A percentile compares a stretch with the other conserved stretches of the same genome.
Evolutionary conservation across 768 basidiomycete species (phyloP).

Genomic region (Boletus rex-veris): DNA sequence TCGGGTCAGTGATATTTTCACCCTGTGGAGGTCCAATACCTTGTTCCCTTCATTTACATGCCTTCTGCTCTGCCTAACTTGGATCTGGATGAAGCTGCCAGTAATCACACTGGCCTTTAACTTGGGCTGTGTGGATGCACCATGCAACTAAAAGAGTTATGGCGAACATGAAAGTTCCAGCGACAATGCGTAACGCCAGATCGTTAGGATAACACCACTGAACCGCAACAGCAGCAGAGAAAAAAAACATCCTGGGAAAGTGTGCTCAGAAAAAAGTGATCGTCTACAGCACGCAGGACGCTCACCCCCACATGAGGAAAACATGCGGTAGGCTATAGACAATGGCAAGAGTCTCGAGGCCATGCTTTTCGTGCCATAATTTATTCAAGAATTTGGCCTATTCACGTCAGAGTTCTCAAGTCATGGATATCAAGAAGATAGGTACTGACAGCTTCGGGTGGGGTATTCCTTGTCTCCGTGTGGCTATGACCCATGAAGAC

Average conservation of each 20-base stretch:
- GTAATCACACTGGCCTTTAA: no score
- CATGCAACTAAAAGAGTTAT: no score
- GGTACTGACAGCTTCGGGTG: slow-evolving; percentile 35
- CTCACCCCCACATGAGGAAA: slow-evolving; percentile 59
- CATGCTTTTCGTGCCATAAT: slow-evolving; percentile 28
- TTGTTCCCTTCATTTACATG: no score
- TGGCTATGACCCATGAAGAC: slow-evolving; percentile 44
- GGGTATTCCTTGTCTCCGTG: slow-evolving; percentile 28
- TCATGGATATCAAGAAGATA: not conserved
- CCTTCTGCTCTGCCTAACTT: no score
- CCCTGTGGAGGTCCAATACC: no score
- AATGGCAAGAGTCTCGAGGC: slow-evolving; percentile 50
- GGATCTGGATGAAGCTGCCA: no score
- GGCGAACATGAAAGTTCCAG: no score
- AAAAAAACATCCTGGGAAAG: slow-evolving; percentile 25
- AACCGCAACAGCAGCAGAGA: slow-evolving; percentile 22
- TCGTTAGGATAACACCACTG: slow-evolving; percentile 27
- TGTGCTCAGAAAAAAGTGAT: not conserved
- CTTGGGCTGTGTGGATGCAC: no score
- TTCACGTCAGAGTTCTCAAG: slow-evolving; percentile 1
- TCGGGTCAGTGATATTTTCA: no score
- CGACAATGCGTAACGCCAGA: no score
- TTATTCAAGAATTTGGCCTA: slow-evolving; percentile 15
- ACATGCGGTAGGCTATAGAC: slow-evolving; percentile 55
- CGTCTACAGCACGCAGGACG: not conserved